Percentiles rank a stretch among this genome's conserved stretches.
Evolutionary conservation across 2,329 filamentous ascomycete genomes (phyloP).

Genomic region (Bimuria novae-zelandiae): DNA sequence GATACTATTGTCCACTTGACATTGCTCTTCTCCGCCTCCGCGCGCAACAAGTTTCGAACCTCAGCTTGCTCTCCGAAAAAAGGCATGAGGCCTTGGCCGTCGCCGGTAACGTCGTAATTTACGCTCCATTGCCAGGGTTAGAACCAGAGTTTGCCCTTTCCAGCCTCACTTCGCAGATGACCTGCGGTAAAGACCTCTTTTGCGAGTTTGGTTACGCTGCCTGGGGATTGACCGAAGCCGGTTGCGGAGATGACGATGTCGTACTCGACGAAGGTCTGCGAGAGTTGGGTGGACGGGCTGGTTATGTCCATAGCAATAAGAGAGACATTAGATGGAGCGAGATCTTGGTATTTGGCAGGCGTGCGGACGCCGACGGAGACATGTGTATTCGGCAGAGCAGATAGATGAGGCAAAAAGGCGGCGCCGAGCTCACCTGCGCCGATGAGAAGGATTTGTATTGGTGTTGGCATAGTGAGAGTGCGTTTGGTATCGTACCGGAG

Average conservation of each 20-base stretch:
- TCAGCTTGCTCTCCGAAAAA: conserved; percentile 70
- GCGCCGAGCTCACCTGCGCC: conserved; percentile 70
- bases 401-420: conserved; percentile 59
- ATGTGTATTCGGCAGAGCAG: conserved; percentile 13
- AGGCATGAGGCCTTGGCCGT: conserved; percentile 60
- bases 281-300: conserved; percentile 31
- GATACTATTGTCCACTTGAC: conserved; percentile 68
- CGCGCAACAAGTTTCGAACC: conserved; percentile 33
- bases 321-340: conserved; percentile 36
- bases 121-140: conserved; percentile 77
- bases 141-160: conserved; percentile 46
- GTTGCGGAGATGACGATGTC: conserved; percentile 64
- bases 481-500: background rate
- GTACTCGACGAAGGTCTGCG: conserved; percentile 49
- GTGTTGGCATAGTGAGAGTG: background rate
- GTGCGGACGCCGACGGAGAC: conserved; percentile 59
- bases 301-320: conserved; percentile 52
- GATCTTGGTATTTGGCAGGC: conserved; percentile 47
- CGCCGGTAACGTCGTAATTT: conserved; percentile 69
- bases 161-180: conserved; percentile 41
- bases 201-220: conserved; percentile 63
- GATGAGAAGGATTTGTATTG: conserved; percentile 59
- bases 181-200: conserved; percentile 59
- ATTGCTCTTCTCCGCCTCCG: conserved; percentile 23
- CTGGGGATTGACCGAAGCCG: conserved; percentile 62